Evolutionary conservation across 176 grass and related monocot species (phyloP).

Genomic region (Coix lacrymajobi): DNA sequence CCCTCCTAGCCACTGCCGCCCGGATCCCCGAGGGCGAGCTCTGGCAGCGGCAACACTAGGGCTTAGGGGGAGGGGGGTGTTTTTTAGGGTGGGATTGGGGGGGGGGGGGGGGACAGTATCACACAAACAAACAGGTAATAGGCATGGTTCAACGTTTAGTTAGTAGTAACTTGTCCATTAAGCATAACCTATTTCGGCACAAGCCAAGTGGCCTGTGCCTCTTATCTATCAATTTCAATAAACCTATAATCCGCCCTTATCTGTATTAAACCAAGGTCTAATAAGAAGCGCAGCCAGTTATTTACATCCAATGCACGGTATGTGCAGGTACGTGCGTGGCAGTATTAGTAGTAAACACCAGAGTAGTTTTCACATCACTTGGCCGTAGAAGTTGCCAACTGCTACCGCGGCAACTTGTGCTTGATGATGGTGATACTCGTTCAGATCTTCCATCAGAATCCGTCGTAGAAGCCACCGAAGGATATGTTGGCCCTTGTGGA

Average conservation of each 20-base stretch:
- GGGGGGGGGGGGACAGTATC: too few species aligned
- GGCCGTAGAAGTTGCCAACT: not conserved
- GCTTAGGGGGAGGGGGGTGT: too few species aligned
- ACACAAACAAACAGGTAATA: too few species aligned
- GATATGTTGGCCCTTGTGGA: slow-evolving; percentile 69
- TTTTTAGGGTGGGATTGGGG: too few species aligned
- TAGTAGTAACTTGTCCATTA: not conserved
- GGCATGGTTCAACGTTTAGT: not conserved
- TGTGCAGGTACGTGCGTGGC: not conserved
- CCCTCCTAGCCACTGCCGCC: too few species aligned
- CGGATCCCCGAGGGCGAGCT: too few species aligned
- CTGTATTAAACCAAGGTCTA: not conserved
- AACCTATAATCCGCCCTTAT: not conserved
- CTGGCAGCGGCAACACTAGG: too few species aligned
- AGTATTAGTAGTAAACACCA: not conserved
- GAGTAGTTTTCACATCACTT: not conserved
- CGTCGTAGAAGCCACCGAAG: slow-evolving; percentile 75
- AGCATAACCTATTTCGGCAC: not conserved
- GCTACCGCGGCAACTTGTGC: not conserved
- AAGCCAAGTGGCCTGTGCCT: not conserved
- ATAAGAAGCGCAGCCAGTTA: not conserved
- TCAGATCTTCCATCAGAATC: slow-evolving; percentile 32
- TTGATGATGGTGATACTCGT: not conserved
- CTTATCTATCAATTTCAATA: not conserved
- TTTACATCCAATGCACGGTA: not conserved